These are phyloP conservation scores for Globisporangium nodosum DNA, from an alignment of 352 stramenopile species.

Conservation along the genomic window DNA sequence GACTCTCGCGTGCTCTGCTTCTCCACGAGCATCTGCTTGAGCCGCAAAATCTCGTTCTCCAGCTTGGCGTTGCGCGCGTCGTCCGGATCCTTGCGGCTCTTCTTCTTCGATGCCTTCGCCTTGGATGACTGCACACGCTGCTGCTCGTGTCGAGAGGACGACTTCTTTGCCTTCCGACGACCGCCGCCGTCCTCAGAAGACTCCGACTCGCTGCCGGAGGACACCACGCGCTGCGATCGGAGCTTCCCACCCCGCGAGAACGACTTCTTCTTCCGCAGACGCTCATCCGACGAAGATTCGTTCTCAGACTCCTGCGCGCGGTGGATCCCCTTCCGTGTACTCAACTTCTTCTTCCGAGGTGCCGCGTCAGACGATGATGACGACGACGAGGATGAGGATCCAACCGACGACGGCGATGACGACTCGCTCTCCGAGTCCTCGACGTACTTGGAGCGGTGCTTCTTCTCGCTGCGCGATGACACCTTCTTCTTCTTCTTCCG, in stretches of 20 bases:
- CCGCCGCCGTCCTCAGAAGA: slow-evolving; percentile 3
- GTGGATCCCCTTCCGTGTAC: background rate
- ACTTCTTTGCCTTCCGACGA: slow-evolving; percentile 5
- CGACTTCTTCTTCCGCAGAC: background rate
- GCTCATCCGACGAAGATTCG: background rate
- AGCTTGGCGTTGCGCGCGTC: slow-evolving; percentile 43
- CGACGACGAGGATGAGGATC: background rate
- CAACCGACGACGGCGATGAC: background rate
- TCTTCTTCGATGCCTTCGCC: slow-evolving; percentile 2
- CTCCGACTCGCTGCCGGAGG: slow-evolving; percentile 1
- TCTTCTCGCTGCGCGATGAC: background rate
- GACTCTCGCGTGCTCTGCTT: slow-evolving; percentile 24
- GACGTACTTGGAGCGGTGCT: background rate
- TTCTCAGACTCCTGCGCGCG: background rate
- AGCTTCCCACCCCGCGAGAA: slow-evolving; percentile 1
- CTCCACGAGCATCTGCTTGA: slow-evolving; percentile 69
- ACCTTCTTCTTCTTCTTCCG: background rate
- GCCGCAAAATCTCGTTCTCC: slow-evolving; percentile 65
- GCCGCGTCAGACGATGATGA: background rate
- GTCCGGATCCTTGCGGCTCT: slow-evolving; percentile 15
- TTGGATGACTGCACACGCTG: slow-evolving; percentile 4
- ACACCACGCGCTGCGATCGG: background rate
- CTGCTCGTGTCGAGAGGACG: slow-evolving; percentile 5
- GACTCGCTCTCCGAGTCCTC: slow-evolving; percentile 1
- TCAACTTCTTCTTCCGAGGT: background rate